Evolutionary conservation across 371 early-diverging fungal genomes (phyloP).

Genomic region (Dinochytrium kinnereticum): DNA sequence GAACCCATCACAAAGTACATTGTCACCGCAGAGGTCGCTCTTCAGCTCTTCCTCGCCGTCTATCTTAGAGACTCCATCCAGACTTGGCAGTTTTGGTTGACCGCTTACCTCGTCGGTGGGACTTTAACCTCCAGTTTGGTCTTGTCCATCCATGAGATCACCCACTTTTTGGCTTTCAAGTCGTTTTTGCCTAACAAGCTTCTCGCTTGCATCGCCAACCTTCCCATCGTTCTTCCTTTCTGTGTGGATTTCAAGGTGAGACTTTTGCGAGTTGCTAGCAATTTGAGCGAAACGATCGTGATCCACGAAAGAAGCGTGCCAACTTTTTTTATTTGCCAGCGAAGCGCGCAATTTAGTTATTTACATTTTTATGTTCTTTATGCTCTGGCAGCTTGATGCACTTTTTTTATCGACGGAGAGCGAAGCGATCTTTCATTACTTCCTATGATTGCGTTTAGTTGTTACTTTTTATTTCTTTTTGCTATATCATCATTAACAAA

Average conservation of each 20-base stretch:
- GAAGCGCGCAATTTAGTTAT: too few relatives aligned
- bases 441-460: neutral
- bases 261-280: too few relatives aligned
- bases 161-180: conserved; percentile 80
- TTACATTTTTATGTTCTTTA: too few relatives aligned
- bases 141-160: conserved; percentile 87
- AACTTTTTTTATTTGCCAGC: too few relatives aligned
- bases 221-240: conserved; percentile 71
- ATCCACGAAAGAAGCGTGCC: too few relatives aligned
- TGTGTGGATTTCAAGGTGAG: conserved; percentile 48
- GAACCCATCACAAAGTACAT: conserved; percentile 81
- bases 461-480: conserved; percentile 55
- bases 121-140: conserved; percentile 74
- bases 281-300: too few relatives aligned
- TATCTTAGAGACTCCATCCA: conserved; percentile 65
- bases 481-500: conserved; percentile 72
- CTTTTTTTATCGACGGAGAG: too few relatives aligned
- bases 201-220: conserved; percentile 83
- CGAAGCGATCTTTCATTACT: too few relatives aligned
- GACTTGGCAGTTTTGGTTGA: conserved; percentile 60
- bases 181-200: conserved; percentile 77
- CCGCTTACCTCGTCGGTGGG: conserved; percentile 84
- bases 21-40: conserved; percentile 65
- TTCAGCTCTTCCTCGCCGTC: conserved; percentile 82
- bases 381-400: too few relatives aligned